These are phyloP conservation scores for Castanospermum australe DNA, from an alignment of 306 rosid genomes.

Conservation along the genomic window DNA sequence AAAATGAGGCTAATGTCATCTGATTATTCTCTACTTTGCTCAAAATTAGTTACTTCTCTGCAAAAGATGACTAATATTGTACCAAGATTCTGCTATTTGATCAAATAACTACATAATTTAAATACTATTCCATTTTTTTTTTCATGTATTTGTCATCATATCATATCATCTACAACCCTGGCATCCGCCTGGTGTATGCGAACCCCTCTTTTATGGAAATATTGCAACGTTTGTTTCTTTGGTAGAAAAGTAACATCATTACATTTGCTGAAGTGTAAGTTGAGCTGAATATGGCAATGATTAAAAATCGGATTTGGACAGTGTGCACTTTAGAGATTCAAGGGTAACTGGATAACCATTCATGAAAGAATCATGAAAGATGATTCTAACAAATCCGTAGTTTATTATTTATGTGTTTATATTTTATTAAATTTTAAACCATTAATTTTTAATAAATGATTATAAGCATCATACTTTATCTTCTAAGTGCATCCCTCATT, in stretches of 20 bases:
- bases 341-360: no score
- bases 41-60: not conserved
- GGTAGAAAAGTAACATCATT: not conserved
- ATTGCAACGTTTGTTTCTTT: not conserved
- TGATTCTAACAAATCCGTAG: no score
- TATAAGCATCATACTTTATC: no score
- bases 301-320: no score
- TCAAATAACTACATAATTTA: slow-evolving; percentile 12
- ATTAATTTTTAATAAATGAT: no score
- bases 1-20: slow-evolving; percentile 79
- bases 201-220: not conserved
- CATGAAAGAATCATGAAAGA: no score
- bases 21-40: slow-evolving; percentile 29
- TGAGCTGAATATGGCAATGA: no score
- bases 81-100: slow-evolving; percentile 8
- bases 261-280: not conserved
- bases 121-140: not conserved
- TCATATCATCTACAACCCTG: not conserved
- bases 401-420: no score
- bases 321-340: no score
- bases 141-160: slow-evolving; percentile 8
- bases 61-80: slow-evolving; percentile 5
- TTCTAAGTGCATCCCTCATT: no score
- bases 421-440: no score
- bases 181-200: not conserved